Evolutionary conservation across 805 yeast species (phyloP).

Genomic region (Ogataea trehaloabstinens): DNA sequence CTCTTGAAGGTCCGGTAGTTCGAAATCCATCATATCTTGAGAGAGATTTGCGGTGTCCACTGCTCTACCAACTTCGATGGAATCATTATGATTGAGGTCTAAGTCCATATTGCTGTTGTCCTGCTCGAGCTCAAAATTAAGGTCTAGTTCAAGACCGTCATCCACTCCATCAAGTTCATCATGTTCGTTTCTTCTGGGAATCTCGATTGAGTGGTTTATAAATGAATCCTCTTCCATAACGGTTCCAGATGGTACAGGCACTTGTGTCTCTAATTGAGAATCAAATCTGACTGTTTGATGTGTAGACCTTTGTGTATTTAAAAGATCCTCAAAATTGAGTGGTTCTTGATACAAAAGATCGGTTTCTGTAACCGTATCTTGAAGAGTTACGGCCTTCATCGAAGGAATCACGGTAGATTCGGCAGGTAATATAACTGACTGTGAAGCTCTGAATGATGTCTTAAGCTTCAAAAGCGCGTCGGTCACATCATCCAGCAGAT

Average conservation of each 20-base stretch:
- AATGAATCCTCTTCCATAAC: constrained; percentile 21
- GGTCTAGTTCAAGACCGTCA: constrained; percentile 30
- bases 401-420: constrained; percentile 61
- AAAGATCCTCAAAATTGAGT: constrained; percentile 38
- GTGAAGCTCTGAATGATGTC: constrained; percentile 54
- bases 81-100: constrained; percentile 31
- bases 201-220: constrained; percentile 61
- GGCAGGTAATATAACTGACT: constrained; percentile 55
- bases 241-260: constrained; percentile 7
- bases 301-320: constrained; percentile 15
- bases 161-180: constrained; percentile 32
- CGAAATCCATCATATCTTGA: constrained; percentile 35
- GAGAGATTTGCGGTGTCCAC: constrained; percentile 25
- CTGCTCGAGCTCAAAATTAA: constrained; percentile 34
- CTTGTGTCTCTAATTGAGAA: constrained; percentile 2
- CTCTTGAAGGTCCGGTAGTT: constrained; percentile 33
- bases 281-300: constrained; percentile 2
- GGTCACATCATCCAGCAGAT: constrained; percentile 76
- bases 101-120: constrained; percentile 17
- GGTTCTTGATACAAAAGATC: constrained; percentile 72
- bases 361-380: constrained; percentile 75
- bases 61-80: constrained; percentile 56
- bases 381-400: constrained; percentile 57
- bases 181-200: constrained; percentile 49
- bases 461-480: constrained; percentile 72